A percentile compares a stretch with the other conserved stretches of the same genome.
Evolutionary conservation across 257 asterid species (phyloP).

Genomic region (Striga asiatica): DNA sequence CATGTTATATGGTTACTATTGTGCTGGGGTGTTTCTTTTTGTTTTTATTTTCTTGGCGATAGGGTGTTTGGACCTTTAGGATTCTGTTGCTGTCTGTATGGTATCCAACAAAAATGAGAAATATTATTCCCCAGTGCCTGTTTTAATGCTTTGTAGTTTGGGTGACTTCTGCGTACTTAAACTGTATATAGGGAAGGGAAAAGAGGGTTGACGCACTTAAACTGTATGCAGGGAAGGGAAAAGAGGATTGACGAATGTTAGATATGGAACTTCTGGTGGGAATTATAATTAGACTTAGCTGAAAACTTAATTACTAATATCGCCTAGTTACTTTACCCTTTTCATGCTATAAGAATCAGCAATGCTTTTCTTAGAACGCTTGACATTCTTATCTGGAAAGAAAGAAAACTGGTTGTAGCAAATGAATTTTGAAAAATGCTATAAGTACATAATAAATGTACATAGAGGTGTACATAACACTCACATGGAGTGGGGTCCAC

Average conservation of each 20-base stretch:
- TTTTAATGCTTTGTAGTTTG: background rate
- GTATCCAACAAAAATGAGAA: background rate
- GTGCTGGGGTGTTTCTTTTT: background rate
- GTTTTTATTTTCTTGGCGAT: conserved; percentile 1
- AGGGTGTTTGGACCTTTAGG: conserved; percentile 8
- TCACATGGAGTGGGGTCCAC: too few relatives aligned
- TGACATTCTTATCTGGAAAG: too few relatives aligned
- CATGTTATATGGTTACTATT: background rate
- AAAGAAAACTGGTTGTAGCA: too few relatives aligned
- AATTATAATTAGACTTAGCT: background rate
- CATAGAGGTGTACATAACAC: too few relatives aligned
- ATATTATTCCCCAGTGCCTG: conserved; percentile 37
- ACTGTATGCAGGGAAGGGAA: background rate
- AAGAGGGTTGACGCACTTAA: background rate
- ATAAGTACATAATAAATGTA: too few relatives aligned
- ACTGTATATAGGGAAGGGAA: background rate
- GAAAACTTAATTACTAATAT: too few relatives aligned
- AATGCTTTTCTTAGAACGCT: too few relatives aligned
- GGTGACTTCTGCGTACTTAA: background rate
- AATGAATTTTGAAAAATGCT: too few relatives aligned
- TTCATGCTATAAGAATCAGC: too few relatives aligned
- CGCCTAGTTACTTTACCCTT: too few relatives aligned
- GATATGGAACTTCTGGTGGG: background rate
- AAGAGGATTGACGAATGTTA: background rate
- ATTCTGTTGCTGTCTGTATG: conserved; percentile 1